Conservation (phyloP, 2,329 filamentous ascomycete genomes). For the Fusarium hostae region DNA sequence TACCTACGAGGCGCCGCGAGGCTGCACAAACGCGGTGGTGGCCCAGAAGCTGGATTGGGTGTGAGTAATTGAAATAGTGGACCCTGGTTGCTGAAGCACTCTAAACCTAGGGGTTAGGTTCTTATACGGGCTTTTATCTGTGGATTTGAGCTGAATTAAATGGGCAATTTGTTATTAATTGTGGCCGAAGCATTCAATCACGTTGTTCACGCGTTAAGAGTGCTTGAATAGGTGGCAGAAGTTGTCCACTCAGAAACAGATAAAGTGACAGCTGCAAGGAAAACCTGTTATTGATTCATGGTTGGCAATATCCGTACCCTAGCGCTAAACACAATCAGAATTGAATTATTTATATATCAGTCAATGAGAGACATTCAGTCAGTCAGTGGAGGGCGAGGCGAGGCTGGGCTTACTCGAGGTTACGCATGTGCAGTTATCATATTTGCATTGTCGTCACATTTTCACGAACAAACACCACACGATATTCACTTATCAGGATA, state of each 20-base stretch:
- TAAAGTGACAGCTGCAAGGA: not conserved
- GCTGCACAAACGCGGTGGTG: conserved; percentile 40
- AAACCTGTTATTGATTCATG: conserved; percentile 3
- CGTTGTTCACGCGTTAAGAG: not conserved
- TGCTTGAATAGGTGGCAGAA: not conserved
- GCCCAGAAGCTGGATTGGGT: conserved; percentile 11
- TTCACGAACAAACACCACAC: not conserved
- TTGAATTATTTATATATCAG: not conserved
- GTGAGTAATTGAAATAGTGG: conserved; percentile 10
- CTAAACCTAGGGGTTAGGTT: not conserved
- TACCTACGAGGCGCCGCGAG: conserved; percentile 31
- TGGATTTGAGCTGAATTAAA: not conserved
- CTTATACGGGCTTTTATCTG: not conserved
- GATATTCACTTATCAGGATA: conserved; percentile 33
- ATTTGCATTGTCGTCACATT: conserved; percentile 13
- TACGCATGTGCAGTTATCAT: conserved; percentile 11
- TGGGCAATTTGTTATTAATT: not conserved
- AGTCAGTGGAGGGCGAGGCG: not conserved
- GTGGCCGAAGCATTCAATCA: not conserved
- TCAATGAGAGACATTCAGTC: not conserved
- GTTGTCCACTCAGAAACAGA: not conserved
- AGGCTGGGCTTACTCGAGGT: conserved; percentile 16
- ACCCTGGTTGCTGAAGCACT: not conserved
- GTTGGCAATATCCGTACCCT: not conserved
- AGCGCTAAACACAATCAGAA: not conserved